Percentiles rank a stretch among this genome's conserved stretches.
Conservation (phyloP, 2,329 filamentous ascomycete genomes). For the Fusarium sp. region DNA sequence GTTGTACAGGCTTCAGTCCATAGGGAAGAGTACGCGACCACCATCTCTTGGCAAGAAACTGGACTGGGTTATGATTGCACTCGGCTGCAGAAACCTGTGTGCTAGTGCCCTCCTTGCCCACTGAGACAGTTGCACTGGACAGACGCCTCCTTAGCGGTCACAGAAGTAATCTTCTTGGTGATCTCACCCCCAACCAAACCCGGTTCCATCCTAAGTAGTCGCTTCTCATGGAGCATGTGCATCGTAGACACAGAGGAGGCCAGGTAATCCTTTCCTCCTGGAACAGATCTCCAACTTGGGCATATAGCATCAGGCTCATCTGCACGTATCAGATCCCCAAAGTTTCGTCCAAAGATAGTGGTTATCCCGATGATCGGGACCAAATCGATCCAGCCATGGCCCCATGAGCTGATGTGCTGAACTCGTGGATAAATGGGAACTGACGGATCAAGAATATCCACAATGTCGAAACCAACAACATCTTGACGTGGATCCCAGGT, state of each 20-base stretch:
- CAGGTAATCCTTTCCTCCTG: background rate
- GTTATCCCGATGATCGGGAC: constrained; percentile 3
- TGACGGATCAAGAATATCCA: background rate
- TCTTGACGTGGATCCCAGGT: constrained; percentile 2
- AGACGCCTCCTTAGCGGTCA: background rate
- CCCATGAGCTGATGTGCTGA: constrained; percentile 4
- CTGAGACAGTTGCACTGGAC: background rate
- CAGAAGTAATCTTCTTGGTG: constrained; percentile 3
- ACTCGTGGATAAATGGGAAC: background rate
- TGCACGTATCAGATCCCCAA: constrained; percentile 4
- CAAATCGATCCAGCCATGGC: constrained; percentile 8
- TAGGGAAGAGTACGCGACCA: constrained; percentile 1
- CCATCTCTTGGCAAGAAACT: constrained; percentile 14
- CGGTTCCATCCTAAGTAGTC: constrained; percentile 7
- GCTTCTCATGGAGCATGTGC: constrained; percentile 9
- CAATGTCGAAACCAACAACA: constrained; percentile 7
- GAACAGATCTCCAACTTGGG: background rate
- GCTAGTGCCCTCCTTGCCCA: too few species aligned
- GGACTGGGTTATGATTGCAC: constrained; percentile 6
- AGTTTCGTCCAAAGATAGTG: background rate
- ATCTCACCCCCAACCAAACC: background rate
- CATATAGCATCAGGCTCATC: background rate
- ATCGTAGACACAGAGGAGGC: constrained; percentile 4
- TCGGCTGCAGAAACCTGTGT: accelerated
- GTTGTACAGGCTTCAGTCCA: background rate